Base-by-base conservation (phyloP, 2,329 filamentous ascomycete species). In the Pseudogymnoascus pannorum region DNA sequence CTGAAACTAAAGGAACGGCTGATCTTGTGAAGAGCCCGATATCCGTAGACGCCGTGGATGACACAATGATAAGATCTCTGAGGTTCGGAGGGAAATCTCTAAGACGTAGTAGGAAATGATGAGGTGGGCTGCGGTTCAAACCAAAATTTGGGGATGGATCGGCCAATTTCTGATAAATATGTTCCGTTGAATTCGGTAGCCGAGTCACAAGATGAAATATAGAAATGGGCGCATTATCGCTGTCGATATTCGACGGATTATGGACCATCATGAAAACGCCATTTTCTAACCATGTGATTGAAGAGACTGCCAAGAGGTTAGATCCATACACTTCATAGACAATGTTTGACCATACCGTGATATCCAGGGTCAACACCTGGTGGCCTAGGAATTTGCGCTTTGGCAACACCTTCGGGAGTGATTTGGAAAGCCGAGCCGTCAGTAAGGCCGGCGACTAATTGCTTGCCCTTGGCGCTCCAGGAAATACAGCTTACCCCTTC, bases 401-500 rank as follows among this genome's bases (percentile, higher is more conserved):
- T 94, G 26, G 83, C 80, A 40, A 82, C 82, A 54, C 93, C 93
- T 68, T 91, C 84, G 0, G 89, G 90, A 6, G 89, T 91, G 83
- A 97, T 87, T 73, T 97, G 92, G 61, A 83, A 82, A 59, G 88
- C 86, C 11, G 86, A 87, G 62, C 94, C 94, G 74, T 97, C 85
- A 5, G 81, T 86, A 67, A 94, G 79, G 14, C 95, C 94, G 66
- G 91, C 92, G 48, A 96, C 87, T 44, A 99, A 79, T 72, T 97
- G 93, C 73, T 96, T 99, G 54, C 94, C 94, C 72, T 87, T 91
- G 64, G 85, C 88, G 73, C 94, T 99, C 94, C 95, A 99, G 61
- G 89, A 87, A 5, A 91, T 82, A 69, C 89, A 94, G 71, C 87
- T 92, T 26, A 96, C 92, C 57, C 88, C 87, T 26, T 82, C 79